Evolutionary conservation across 441 rosid species (phyloP).

Genomic region (Pelargonium australe): DNA sequence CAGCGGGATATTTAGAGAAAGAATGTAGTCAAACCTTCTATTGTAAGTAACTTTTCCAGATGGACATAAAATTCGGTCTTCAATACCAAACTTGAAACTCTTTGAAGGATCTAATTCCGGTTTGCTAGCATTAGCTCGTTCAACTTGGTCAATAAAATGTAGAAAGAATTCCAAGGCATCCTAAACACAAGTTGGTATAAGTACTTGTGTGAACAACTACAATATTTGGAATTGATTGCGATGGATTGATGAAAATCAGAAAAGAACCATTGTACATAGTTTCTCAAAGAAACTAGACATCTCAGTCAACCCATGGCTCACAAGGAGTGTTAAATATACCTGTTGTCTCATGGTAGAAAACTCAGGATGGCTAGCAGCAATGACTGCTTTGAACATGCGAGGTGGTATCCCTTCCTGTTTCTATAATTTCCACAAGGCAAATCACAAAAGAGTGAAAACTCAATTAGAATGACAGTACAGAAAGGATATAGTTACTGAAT

Average conservation of each 20-base stretch:
- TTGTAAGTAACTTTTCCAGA: conserved; percentile 88
- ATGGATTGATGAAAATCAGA: neutral
- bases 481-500: neutral
- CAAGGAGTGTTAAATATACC: conserved; percentile 33
- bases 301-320: neutral
- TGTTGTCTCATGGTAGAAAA: conserved; percentile 96
- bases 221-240: neutral
- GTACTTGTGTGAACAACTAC: neutral
- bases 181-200: conserved; percentile 35
- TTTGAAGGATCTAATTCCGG: conserved; percentile 70
- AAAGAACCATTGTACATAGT: neutral
- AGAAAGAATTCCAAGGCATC: conserved; percentile 97
- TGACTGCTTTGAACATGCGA: conserved; percentile 87
- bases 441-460: conserved; percentile 1
- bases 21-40: conserved; percentile 81
- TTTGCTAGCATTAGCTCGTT: conserved; percentile 54
- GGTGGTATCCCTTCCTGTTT: conserved; percentile 95
- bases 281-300: too few species aligned
- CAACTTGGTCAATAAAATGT: conserved; percentile 88
- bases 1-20: conserved; percentile 85
- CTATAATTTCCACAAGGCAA: conserved; percentile 33
- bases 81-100: conserved; percentile 92
- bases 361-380: conserved; percentile 91
- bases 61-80: conserved; percentile 79
- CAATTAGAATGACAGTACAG: neutral